Percentiles rank a stretch among this genome's conserved stretches.
phyloP scores from a whole-genome alignment of 2,329 filamentous ascomycete species.

The Penicillium crustosum region DNA sequence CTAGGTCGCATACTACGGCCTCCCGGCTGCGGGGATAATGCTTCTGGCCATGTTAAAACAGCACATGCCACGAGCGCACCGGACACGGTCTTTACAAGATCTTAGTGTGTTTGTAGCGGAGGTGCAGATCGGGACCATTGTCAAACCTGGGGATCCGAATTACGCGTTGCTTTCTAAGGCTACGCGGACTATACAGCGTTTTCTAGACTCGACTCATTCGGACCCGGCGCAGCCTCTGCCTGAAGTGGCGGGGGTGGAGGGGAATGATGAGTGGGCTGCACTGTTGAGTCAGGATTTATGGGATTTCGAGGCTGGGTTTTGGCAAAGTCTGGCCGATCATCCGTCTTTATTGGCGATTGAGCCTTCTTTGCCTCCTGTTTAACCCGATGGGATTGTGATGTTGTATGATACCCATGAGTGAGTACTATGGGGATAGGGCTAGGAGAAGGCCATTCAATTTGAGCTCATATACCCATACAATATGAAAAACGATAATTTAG shows the following conservation, averaged over 20 bases:
- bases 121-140: conserved; percentile 27
- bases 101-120: conserved; percentile 32
- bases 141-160: conserved; percentile 26
- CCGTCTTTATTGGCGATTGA: conserved; percentile 26
- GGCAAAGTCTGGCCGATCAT: conserved; percentile 30
- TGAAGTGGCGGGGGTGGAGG: conserved; percentile 15
- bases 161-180: conserved; percentile 28
- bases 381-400: not conserved
- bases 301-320: conserved; percentile 32
- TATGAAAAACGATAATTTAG: not conserved
- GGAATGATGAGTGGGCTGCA: conserved; percentile 24
- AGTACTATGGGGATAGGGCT: not conserved
- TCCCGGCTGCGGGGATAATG: conserved; percentile 32
- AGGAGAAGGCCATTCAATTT: not conserved
- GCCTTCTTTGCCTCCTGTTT: conserved; percentile 21
- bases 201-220: conserved; percentile 27
- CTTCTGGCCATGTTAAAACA: conserved; percentile 30
- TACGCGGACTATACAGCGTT: conserved; percentile 27
- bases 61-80: conserved; percentile 16
- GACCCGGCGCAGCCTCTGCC: conserved; percentile 11
- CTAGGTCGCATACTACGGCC: conserved; percentile 31
- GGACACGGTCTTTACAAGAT: conserved; percentile 23
- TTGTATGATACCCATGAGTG: not conserved
- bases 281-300: conserved; percentile 25
- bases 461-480: not conserved